phyloP scores from a whole-genome alignment of 129 eudicot genomes.

The Pittosporum tobira region DNA sequence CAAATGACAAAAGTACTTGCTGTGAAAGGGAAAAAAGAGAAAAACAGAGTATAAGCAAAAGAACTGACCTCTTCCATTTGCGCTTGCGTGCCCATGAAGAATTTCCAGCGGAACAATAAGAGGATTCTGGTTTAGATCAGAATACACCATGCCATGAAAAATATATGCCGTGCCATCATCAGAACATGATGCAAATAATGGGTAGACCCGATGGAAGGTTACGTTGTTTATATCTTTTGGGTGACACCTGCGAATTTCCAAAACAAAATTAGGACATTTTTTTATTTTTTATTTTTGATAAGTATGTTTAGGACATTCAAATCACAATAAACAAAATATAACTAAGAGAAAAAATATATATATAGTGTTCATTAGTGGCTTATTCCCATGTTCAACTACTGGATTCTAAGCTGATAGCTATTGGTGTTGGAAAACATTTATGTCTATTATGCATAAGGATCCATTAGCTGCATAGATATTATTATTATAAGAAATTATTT shows the following conservation, averaged over 20 bases:
- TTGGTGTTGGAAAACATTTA: not conserved
- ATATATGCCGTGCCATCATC: constrained; percentile 89
- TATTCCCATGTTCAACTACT: not conserved
- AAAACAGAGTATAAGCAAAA: not conserved
- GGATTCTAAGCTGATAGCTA: not conserved
- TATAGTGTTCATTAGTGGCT: not conserved
- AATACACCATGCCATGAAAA: constrained; percentile 96
- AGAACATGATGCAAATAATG: constrained; percentile 86
- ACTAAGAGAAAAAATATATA: not conserved
- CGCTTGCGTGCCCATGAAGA: constrained; percentile 63
- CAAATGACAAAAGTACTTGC: not conserved
- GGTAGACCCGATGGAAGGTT: constrained; percentile 79
- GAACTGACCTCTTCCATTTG: constrained; percentile 73
- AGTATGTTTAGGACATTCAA: too few relatives aligned
- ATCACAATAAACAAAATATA: not conserved
- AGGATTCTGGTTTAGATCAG: constrained; percentile 85
- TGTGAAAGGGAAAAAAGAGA: not conserved
- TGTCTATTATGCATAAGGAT: too few relatives aligned
- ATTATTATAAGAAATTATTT: too few relatives aligned
- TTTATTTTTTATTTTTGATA: too few relatives aligned
- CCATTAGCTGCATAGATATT: too few relatives aligned
- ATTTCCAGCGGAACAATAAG: constrained; percentile 82
- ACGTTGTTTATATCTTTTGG: constrained; percentile 66
- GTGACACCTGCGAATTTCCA: constrained; percentile 50
- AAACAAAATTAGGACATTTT: not conserved